These are phyloP conservation scores for Coccomyxa subellipsoidea DNA, from an alignment of 163 green algal species.

Conservation along the genomic window DNA sequence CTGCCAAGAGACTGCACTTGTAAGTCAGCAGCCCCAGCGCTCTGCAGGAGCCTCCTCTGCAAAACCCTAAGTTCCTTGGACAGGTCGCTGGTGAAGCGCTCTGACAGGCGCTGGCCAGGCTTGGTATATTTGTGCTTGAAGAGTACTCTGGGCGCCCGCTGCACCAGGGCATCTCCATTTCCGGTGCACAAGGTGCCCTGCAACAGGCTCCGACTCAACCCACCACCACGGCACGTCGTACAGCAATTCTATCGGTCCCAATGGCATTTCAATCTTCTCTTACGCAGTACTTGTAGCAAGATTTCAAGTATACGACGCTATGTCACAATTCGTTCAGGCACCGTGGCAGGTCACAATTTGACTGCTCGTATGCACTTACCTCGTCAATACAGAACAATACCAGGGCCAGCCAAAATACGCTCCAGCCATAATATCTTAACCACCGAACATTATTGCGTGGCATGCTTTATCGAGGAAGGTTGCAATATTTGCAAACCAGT, in stretches of 20 bases:
- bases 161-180: neutral
- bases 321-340: neutral
- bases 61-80: neutral
- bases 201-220: neutral
- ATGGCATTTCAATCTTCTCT: too few relatives aligned
- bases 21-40: neutral
- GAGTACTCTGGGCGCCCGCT: neutral
- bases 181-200: neutral
- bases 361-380: neutral
- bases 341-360: neutral
- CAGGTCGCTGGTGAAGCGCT: neutral
- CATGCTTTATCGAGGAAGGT: neutral
- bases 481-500: neutral
- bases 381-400: neutral
- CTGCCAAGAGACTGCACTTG: constrained; percentile 7
- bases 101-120: neutral
- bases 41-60: constrained; percentile 13
- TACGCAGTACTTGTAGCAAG: too few relatives aligned
- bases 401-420: neutral
- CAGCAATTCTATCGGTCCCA: neutral
- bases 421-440: neutral
- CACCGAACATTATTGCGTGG: neutral
- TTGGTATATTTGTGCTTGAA: neutral
- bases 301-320: neutral
- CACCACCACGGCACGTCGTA: neutral